Base-by-base conservation (phyloP, 1,284 basidiomycete species). In the Sporisorium scitamineum region DNA sequence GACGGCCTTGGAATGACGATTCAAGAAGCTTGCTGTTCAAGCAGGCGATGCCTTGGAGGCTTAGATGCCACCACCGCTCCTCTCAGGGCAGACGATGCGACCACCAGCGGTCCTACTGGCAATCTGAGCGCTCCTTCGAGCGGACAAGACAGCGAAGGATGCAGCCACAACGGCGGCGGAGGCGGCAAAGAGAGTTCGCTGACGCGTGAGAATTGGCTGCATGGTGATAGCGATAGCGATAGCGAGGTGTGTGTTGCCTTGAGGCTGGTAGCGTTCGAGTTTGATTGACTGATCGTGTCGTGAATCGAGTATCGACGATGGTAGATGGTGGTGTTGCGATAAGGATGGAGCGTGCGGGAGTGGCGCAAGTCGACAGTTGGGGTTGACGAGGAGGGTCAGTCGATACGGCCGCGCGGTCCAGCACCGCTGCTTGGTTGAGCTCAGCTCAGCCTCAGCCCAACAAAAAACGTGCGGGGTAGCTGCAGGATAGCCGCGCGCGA, bases 21-120 rank as follows among this genome's bases (percentile, higher is more conserved):
- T 16, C 4, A 13, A 27, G 26, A 47, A 14, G 24, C 10, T 50
- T 8, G 52, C 16, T 27, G 32, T n/a, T 37, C 24, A 18, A 41
- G 24, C 10, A 9, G 8, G 37, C 14, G 22, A 10, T n/a, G 26
- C 24, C 7, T 41, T 41, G 52, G 16, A 16, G 2, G 18, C n/a
- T 48, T 50, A 77, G 66, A 77, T 73, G 16, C 75, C 75, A 27
- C 75, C 75, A 27, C 75, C 75, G 52, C 66, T 70, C 26, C 75
- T 61, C 41, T 77, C 75, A n/a, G 70, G 66, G 7, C 37, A 57
- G 24, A 77, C 75, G 27, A 62, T 58, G 7, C 58, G 47, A 14
- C 75, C 75, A 13, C 75, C 75, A 22, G 70, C 70, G 9, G 55
- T 59, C n/a, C 63, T 58, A 31, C 62, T 67, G 22, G 70, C 75